Evolutionary conservation across 495 filamentous ascomycete genomes (phyloP), one percentile per base, ranked within the genome.

Genomic region (Xylaria castorea): DNA sequence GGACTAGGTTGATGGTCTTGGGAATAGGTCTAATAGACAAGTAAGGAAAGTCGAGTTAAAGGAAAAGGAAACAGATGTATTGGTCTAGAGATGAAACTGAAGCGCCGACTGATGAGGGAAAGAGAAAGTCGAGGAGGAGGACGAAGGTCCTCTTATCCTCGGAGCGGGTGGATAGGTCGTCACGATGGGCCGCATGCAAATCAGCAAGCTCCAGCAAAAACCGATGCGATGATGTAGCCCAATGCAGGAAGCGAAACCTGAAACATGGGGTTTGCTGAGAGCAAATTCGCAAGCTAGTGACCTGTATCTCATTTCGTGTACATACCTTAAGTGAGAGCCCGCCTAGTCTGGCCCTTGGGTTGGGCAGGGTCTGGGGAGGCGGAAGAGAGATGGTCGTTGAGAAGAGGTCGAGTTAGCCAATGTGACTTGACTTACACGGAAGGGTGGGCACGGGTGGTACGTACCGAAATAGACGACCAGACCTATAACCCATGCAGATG

Each of bases 11-110:
- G 71, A 76, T 73, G 69, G 68, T 66, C 65, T 74, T 70, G 71
- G 71, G 38, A 65, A 60, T 72, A 73, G 65, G 73, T 80, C 79
- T 80, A 80, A 71, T 73, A 69, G 70, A 78, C 60, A 75, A 61
- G 55, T 46, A 65, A 72, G 53, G 67, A 75, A 68, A 64, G 18
- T 30, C 32, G 44, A 72, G 36, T 74, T 9, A 40, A 76, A 72
- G 63, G 61, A 72, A 78, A 75, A 75, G 9, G 72, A 70, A 78
- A 74, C 67, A 75, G 75, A 73, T 74, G 71, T 76, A 78, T 76
- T 65, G 73, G 76, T 74, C 68, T 75, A 77, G 73, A 81, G 73
- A 76, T 76, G 76, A 78, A 78, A 80, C 72, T 77, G 75, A 79
- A 77, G 76, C 78, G 77, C 70, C 66, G 57, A 75, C 68, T 58